Evolutionary conservation across 169 alveolate genomes (phyloP).

Genomic region (Cryptosporidium baileyi): DNA sequence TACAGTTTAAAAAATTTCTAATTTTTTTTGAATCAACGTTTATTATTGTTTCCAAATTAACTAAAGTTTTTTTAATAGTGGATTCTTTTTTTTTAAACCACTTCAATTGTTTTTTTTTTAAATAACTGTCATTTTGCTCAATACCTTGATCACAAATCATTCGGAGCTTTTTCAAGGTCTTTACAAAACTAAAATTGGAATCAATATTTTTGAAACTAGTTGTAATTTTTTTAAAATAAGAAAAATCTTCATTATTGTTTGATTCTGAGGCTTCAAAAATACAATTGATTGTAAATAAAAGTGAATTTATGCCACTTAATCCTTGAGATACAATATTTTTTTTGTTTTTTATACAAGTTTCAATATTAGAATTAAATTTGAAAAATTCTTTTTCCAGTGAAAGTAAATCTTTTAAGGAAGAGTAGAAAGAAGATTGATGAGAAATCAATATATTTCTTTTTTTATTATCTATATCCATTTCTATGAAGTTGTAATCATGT

Average conservation of each 20-base stretch:
- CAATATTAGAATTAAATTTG: neutral
- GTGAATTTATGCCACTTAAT: neutral
- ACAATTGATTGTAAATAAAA: neutral
- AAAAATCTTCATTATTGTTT: neutral
- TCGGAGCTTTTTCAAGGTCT: slow-evolving; percentile 20
- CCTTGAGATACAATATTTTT: slow-evolving; percentile 10
- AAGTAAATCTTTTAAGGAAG: slow-evolving; percentile 1
- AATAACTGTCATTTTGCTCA: neutral
- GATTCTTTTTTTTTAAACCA: slow-evolving; percentile 32
- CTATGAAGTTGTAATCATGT: neutral
- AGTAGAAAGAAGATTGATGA: neutral
- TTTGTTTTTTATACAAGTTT: neutral
- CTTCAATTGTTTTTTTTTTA: neutral
- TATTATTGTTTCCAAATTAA: neutral
- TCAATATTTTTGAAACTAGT: neutral
- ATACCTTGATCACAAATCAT: slow-evolving; percentile 16
- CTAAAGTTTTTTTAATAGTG: neutral
- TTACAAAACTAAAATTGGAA: neutral
- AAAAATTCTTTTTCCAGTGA: neutral
- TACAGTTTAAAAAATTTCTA: slow-evolving; percentile 25
- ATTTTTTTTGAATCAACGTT: slow-evolving; percentile 2
- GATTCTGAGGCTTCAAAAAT: neutral
- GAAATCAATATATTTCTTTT: neutral
- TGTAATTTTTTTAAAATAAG: neutral
- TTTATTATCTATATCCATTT: neutral